Conservation (phyloP, 164 flowering plant genomes). For the Annona squamosa region DNA sequence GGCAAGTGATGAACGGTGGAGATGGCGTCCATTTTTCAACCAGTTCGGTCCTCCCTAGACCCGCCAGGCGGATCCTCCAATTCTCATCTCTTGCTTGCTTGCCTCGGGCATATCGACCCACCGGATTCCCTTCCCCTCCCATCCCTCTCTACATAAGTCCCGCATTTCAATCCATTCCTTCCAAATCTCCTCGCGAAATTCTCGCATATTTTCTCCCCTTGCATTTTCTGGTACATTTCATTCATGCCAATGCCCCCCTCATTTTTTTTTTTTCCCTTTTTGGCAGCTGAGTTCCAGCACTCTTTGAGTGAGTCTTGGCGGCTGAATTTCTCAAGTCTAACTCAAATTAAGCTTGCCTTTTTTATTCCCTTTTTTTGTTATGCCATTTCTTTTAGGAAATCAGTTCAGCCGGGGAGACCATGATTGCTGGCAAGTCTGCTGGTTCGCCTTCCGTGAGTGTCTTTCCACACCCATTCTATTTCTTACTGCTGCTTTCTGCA, state of each 20-base stretch:
- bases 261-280: not conserved
- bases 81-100: conserved; percentile 4
- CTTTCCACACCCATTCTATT: not conserved
- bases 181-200: not conserved
- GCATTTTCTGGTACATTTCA: conserved; percentile 7
- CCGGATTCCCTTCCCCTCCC: not conserved
- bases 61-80: conserved; percentile 22
- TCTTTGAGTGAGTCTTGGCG: not conserved
- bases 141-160: not conserved
- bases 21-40: no score
- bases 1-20: no score
- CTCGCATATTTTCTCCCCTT: not conserved
- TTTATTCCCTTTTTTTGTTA: conserved; percentile 4
- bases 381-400: not conserved
- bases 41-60: no score
- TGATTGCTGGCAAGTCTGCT: conserved; percentile 38
- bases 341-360: not conserved
- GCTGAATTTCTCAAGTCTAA: not conserved
- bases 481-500: not conserved
- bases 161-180: not conserved
- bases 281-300: not conserved
- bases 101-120: conserved; percentile 22
- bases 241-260: not conserved
- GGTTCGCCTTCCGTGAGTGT: conserved; percentile 14
- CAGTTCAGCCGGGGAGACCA: conserved; percentile 34